These are phyloP conservation scores for Parachaetomium inaequale DNA, from an alignment of 495 filamentous ascomycete genomes.

Conservation along the genomic window DNA sequence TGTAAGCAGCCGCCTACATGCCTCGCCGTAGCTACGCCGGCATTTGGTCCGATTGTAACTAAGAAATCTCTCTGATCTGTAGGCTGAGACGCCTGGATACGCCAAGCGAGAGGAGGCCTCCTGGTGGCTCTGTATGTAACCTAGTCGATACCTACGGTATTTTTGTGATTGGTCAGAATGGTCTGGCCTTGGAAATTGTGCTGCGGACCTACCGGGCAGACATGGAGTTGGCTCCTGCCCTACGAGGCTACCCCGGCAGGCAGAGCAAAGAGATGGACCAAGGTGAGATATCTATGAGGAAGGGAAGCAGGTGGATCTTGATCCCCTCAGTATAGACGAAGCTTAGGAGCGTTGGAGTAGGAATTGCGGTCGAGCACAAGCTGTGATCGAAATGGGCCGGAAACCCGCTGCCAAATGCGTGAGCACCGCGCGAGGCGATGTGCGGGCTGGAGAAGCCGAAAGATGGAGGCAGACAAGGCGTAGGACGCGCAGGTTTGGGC, in stretches of 20 bases:
- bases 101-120: slow-evolving; percentile 13
- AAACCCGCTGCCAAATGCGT: no score
- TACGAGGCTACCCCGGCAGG: slow-evolving; percentile 8
- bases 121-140: slow-evolving; percentile 8
- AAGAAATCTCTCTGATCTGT: slow-evolving; percentile 9
- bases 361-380: neutral
- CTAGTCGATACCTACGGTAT: slow-evolving; percentile 16
- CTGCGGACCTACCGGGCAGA: slow-evolving; percentile 5
- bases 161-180: slow-evolving; percentile 16
- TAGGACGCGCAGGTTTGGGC: slow-evolving; percentile 10
- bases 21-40: slow-evolving; percentile 10
- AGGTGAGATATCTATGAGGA: slow-evolving; percentile 2
- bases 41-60: slow-evolving; percentile 17
- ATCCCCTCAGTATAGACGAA: slow-evolving; percentile 1
- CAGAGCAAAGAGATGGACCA: slow-evolving; percentile 9
- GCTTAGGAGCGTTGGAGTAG: slow-evolving; percentile 15
- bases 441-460: no score
- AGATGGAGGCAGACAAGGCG: slow-evolving; percentile 4
- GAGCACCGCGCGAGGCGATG: no score
- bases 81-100: slow-evolving; percentile 13
- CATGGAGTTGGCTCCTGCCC: slow-evolving; percentile 7
- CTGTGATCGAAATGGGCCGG: no score
- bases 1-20: slow-evolving; percentile 7
- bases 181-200: neutral
- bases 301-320: neutral